Base-by-base conservation (phyloP, 805 yeast genomes). In the Saccharomycopsis javanensis region DNA sequence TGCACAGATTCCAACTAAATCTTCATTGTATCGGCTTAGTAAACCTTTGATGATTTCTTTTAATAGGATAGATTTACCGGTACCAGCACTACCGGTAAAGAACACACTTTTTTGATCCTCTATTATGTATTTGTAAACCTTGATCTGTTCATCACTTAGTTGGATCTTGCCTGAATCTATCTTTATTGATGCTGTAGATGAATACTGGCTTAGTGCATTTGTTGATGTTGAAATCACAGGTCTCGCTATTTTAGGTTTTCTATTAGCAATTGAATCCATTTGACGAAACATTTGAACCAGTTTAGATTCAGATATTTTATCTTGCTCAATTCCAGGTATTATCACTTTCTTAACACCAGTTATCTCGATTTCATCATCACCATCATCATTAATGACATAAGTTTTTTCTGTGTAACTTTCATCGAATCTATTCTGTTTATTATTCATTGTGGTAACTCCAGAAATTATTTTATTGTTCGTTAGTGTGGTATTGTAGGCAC, bases 1-100 rank as follows among this genome's bases (percentile, higher is more conserved):
- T 0, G 99, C 99, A 0, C 98, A 89, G 3, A 94, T 82, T 0
- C 95, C 96, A 3, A 94, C 88, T 0, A 74, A 69, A 11, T 73
- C 73, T 1, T 68, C 65, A 1, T 76, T 73, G 66, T 80, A 75
- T 50, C 76, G 71, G 1, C 64, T 60, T 18, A 70, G 69, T 53
- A 89, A 70, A 28, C 76, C 74, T 18, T 71, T 66, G 20, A 94
- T 89, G 28, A 94, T 72, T 42, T 83, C 81, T 54, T 81, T 70
- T 27, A 87, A 68, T 5, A 87, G 77, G 20, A 82, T 82, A 1
- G 95, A 86, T 67, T 87, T 87, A 71, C 96, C 96, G 1, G 96
- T 87, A 70, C 96, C 96, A 0, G 95, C 95, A 60, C 87, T 79
- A 56, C 96, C 96, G 0, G 95, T 86, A 64, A 82, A 86, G 63